Base-by-base conservation (phyloP, 768 basidiomycete species). In the Trametes cubensis region DNA sequence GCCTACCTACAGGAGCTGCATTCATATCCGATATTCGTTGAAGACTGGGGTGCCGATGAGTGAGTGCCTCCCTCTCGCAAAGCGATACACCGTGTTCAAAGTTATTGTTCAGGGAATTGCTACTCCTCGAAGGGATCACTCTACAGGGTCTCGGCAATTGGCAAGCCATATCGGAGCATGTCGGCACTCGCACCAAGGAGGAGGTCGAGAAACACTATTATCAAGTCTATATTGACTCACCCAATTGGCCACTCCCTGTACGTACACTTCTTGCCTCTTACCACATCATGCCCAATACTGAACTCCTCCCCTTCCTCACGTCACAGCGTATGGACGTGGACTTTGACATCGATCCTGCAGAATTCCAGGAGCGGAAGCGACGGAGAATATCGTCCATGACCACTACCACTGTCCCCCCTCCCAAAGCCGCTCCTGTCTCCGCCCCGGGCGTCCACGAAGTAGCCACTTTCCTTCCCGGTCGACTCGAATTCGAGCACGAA, bases 41-140 rank as follows among this genome's bases (percentile, higher is more conserved):
- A 89, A 58, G 94, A 96, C 73, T 98, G 96, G 97, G 96, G 95
- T 41, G 96, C 95, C 10, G 96, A 98, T 74, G 96, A 99, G 93
- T 94, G 68, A 75, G 87, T 78, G 4, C 25, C 34, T 49, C 45
- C 44, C 34, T 28, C 3, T 40, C 41, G 20, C 55, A 47, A 34
- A 34, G 34, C 34, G 10, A 11, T 38, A 15, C 21, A 15, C 13
- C 3, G 23, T 47, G 7, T 20, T 39, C 15, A 8, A 25, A 2
- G 15, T 39, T 41, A 42, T n/a, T 63, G 10, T 30, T 38, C 52
- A 95, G 94, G 76, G 96, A 99, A 72, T 80, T 98, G 2, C 78
- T 96, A 7, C 79, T 99, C 18, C 78, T 98, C 47, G 94, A 95
- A 57, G 97, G 95, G 30, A 86, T 95, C 34, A 83, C 91, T 7